Evolutionary conservation across 2,329 filamentous ascomycete genomes (phyloP).

Genomic region (Epichloe uncinata): DNA sequence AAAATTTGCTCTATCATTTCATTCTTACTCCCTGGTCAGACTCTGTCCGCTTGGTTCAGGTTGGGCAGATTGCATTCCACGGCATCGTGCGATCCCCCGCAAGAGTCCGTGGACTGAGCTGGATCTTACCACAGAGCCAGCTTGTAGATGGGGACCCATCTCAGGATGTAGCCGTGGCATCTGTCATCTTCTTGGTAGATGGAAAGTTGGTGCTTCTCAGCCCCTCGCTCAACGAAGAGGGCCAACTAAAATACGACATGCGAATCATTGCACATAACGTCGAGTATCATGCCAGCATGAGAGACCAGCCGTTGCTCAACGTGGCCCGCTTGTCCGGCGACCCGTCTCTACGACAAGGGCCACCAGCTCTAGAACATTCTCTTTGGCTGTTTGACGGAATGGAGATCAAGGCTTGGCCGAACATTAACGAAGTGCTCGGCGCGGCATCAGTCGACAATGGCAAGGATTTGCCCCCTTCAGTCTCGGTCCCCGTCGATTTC

Average conservation of each 20-base stretch:
- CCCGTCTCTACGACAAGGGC: slow-evolving; percentile 12
- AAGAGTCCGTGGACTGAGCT: slow-evolving; percentile 83
- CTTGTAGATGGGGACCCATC: slow-evolving; percentile 84
- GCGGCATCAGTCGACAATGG: slow-evolving; percentile 51
- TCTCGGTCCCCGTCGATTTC: slow-evolving; percentile 80
- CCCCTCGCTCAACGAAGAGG: slow-evolving; percentile 68
- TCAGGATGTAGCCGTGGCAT: slow-evolving; percentile 86
- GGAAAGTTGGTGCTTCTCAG: slow-evolving; percentile 89
- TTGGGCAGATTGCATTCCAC: slow-evolving; percentile 96
- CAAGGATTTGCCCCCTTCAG: slow-evolving; percentile 58
- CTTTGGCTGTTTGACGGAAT: slow-evolving; percentile 90
- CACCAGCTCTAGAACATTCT: slow-evolving; percentile 59
- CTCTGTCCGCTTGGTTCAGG: slow-evolving; percentile 66
- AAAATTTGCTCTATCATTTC: slow-evolving; percentile 91
- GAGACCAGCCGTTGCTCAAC: slow-evolving; percentile 54
- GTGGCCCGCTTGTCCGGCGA: slow-evolving; percentile 16
- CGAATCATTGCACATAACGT: slow-evolving; percentile 90
- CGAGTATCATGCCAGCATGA: slow-evolving; percentile 87
- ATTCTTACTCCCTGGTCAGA: slow-evolving; percentile 62
- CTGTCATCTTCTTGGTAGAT: slow-evolving; percentile 91
- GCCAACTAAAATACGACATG: slow-evolving; percentile 95
- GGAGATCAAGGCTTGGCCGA: slow-evolving; percentile 77
- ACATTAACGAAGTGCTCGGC: slow-evolving; percentile 70
- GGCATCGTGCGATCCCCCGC: slow-evolving; percentile 91
- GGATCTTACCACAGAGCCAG: slow-evolving; percentile 88